phyloP scores from a whole-genome alignment of 2,329 filamentous ascomycete species.

The Fusarium redolens region DNA sequence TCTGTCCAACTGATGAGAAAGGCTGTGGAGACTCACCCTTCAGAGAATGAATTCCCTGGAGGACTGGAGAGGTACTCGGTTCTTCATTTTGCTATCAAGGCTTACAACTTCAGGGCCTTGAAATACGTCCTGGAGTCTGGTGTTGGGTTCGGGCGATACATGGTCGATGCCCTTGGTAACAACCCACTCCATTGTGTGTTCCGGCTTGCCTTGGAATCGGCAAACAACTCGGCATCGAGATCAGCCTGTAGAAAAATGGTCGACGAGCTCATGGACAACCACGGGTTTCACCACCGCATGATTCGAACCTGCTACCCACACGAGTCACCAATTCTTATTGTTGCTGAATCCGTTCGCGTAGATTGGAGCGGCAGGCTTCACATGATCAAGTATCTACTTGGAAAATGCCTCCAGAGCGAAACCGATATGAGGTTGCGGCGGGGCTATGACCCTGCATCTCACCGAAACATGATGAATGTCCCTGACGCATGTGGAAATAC shows the following conservation, averaged over 20 bases:
- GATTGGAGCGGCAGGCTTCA: slow-evolving; percentile 2
- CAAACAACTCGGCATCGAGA: background rate
- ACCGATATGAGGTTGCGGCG: background rate
- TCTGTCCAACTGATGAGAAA: background rate
- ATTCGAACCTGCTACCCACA: slow-evolving; percentile 3
- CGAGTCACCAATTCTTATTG: background rate
- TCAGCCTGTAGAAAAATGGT: background rate
- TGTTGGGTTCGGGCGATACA: background rate
- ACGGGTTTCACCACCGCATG: slow-evolving; percentile 2
- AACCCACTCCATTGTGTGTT: slow-evolving; percentile 9
- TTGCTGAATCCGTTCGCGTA: background rate
- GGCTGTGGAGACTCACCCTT: background rate
- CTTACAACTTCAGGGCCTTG: background rate
- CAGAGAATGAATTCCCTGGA: background rate
- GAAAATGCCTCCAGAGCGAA: background rate
- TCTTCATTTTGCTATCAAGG: slow-evolving; percentile 6
- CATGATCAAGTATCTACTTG: background rate
- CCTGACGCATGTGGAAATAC: background rate
- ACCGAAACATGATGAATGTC: background rate
- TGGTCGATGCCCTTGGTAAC: slow-evolving; percentile 2
- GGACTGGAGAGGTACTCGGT: background rate
- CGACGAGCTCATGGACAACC: background rate
- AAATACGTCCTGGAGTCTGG: background rate
- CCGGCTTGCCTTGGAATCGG: background rate
- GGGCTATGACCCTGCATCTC: background rate